Base-by-base conservation (phyloP, 805 yeast genomes). In the Suhomyces xylopsoci region DNA sequence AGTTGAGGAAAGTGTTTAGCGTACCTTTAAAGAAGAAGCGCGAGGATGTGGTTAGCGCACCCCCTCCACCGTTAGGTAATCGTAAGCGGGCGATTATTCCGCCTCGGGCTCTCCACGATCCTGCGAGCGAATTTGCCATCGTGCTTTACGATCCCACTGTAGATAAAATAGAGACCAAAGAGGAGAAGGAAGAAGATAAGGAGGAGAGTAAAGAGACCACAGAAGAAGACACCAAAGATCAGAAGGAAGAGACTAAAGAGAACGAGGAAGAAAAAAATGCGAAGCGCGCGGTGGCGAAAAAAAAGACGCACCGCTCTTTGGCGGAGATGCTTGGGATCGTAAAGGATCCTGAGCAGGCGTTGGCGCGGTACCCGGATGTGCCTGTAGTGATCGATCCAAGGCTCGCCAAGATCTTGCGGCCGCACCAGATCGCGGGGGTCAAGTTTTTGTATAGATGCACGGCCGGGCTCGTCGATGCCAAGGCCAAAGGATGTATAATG, bases 381-480 rank as follows among this genome's bases (percentile, higher is more conserved):
- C 96, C 99, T 0, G 98, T 94, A 7, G 97, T 94, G 0, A 88
- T 94, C 46, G 99, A 94, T 66, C 99, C 99, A 0, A 81, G 79
- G 53, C 74, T 94, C 32, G 83, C 94, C 20, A 88, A 88, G 63
- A 85, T 90, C 43, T 74, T 94, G 46, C 81, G 99, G 58, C 99
- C 99, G 0, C 99, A 94, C 75, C 99, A 94, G 68, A 85, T 94
- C 4, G 96, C 93, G 47, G 99, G 99, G 57, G 97, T 93, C 42
- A 83, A 89, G 66, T 94, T 94, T 65, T 71, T 94, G 53, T 94
- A 91, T 63, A 73, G 92, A 51, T 93, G 99, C 69, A 90, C 96
- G 0, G 81, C 97, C 1, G 99, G 99, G 0, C 70, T 92, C 32
- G 81, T 86, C 25, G 90, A 87, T 65, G 81, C 90, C 7, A 77